Evolutionary conservation across 805 yeast species (phyloP), one percentile per base, ranked within the genome.

Genomic region (Cyberlindnera xishuangbannaensis): DNA sequence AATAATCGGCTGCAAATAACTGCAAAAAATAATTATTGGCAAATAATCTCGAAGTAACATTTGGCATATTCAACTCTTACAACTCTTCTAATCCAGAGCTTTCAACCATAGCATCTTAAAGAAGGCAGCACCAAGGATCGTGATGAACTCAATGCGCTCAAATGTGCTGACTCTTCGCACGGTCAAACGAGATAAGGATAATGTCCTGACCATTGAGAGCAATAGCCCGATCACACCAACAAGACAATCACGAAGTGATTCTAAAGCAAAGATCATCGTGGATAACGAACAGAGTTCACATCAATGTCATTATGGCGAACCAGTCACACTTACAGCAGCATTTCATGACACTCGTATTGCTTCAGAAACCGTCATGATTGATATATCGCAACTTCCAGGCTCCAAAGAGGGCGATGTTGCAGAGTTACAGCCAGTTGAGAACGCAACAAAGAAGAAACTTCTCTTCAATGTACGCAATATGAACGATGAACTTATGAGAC

Each of bases 401-500:
- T 72, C 83, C 1, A 62, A 64, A 34, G 76, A 68, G n/a, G 95
- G 95, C 13, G 84, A 82, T 48, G 58, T 84, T 7, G 88, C 85
- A 15, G 94, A 85, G 53, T 48, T 83, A 27, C 67, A 78, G 19
- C 23, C 36, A 10, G 64, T 70, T 18, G 63, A 59, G 31, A 50
- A 48, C 26, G 18, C 34, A 7, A 47, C 51, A 10, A 50, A 30
- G 30, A 67, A 58, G 43, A 67, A 60, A 35, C 51, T 69, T 4
- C 65, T 61, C 39, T 73, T 75, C 45, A 56, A 64, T 1, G 66
- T 73, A 14, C 62, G 56, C 28, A 57, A 55, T 17, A 49, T 56
- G 47, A 48, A 47, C 20, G 51, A 50, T 9, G 61, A 56, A 18
- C 36, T 55, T n/a, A 40, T 44, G 15, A 51, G 56, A 31, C 48